Evolutionary conservation across 345 rosid genomes (phyloP).

Genomic region (Cardiospermum halicacabum): DNA sequence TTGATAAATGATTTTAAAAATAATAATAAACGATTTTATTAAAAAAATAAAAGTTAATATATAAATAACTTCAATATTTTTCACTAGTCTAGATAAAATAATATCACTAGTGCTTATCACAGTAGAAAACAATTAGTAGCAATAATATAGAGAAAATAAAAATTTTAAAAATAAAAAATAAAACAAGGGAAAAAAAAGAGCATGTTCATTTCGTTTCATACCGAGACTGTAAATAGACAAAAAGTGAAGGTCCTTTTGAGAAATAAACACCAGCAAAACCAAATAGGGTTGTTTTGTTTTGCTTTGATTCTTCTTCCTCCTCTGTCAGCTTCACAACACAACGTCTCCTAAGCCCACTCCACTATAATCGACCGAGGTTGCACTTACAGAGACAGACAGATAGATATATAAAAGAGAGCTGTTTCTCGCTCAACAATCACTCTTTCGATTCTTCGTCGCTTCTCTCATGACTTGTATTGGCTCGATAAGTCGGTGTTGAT

Average conservation of each 20-base stretch:
- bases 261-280: not conserved
- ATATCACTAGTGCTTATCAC: not conserved
- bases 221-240: not conserved
- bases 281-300: constrained; percentile 1
- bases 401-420: not conserved
- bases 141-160: not conserved
- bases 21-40: too few species aligned
- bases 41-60: too few species aligned
- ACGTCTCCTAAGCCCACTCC: not conserved
- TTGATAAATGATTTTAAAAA: too few species aligned
- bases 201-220: not conserved
- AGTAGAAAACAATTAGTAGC: not conserved
- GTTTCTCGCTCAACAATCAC: not conserved
- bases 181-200: too few species aligned
- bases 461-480: not conserved
- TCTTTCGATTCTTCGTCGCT: not conserved
- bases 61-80: too few species aligned
- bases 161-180: not conserved
- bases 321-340: not conserved
- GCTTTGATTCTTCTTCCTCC: not conserved
- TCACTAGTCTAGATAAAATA: not conserved
- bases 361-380: not conserved
- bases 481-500: not conserved
- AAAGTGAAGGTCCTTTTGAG: not conserved
- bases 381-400: not conserved